Conservation (phyloP, 2,329 filamentous ascomycete species). For the Exophiala oligosperma region DNA sequence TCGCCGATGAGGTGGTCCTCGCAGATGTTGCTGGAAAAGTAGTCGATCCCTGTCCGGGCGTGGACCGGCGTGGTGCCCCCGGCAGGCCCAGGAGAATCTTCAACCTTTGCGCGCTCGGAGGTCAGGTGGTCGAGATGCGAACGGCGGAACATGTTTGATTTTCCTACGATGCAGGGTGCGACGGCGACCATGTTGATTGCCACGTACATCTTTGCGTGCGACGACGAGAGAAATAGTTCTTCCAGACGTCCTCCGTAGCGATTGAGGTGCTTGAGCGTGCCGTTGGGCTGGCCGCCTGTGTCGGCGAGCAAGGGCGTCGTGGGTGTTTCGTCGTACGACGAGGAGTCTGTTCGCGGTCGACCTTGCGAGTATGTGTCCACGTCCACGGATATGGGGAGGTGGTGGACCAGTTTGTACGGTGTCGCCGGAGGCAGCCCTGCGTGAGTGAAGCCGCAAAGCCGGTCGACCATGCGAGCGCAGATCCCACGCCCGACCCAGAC, state of each 20-base stretch:
- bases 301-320: not conserved
- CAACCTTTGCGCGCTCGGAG: slow-evolving; percentile 48
- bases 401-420: slow-evolving; percentile 90
- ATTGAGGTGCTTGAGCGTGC: not conserved
- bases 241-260: slow-evolving; percentile 74
- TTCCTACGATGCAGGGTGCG: slow-evolving; percentile 91
- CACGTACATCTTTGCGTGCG: slow-evolving; percentile 95
- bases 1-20: slow-evolving; percentile 97
- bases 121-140: slow-evolving; percentile 80
- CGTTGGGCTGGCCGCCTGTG: not conserved
- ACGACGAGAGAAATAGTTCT: slow-evolving; percentile 90
- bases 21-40: slow-evolving; percentile 94
- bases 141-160: slow-evolving; percentile 97
- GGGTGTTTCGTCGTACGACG: slow-evolving; percentile 13
- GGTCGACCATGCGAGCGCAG: slow-evolving; percentile 84
- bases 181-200: slow-evolving; percentile 92
- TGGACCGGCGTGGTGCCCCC: slow-evolving; percentile 39
- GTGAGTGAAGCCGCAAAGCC: slow-evolving; percentile 67
- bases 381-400: slow-evolving; percentile 88
- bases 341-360: slow-evolving; percentile 9
- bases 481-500: slow-evolving; percentile 84
- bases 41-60: slow-evolving; percentile 68
- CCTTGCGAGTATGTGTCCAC: slow-evolving; percentile 39
- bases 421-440: slow-evolving; percentile 43
- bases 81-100: slow-evolving; percentile 36